Evolutionary conservation across 352 stramenopile genomes (phyloP), one percentile per base, ranked within the genome.

Genomic region (Thraustochytrium sp.): DNA sequence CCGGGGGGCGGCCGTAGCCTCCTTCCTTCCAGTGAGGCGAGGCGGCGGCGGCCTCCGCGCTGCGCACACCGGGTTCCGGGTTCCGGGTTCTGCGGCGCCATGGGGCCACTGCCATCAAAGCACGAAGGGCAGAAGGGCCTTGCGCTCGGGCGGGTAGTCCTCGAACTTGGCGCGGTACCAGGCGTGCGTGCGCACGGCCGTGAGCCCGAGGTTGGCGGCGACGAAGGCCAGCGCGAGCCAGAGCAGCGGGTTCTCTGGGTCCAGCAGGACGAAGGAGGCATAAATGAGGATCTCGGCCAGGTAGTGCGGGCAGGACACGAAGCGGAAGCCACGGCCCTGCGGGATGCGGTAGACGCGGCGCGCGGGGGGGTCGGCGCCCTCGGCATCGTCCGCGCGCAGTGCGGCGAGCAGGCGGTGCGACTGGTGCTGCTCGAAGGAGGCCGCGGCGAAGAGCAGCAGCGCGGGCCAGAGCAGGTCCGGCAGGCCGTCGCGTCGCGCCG

Each of bases 91-190:
- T n/a, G 18, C 18, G 26, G 18, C 49, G 26, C 26, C 49, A 55
- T 26, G n/a, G n/a, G n/a, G n/a, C n/a, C n/a, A n/a, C n/a, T 49
- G n/a, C 26, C 13, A 38, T 80, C 51, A 80, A 23, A 65, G 18
- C 5, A 80, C 9, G 16, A 75, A 68, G 51, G 68, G 38, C n/a
- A 80, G 16, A 44, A 77, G 23, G 8, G 68, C 68, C 68, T 51
- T 68, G 26, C 68, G 68, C 21, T 80, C 18, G 21, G 68, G 26
- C 5, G 68, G 68, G 48, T 65, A 65, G 29, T 80, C 68, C 4
- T 80, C 68, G 29, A 80, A 80, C 5, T 80, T 80, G n/a, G 8
- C 38, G 5, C 18, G 18, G 44, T 80, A 80, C 68, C 68, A 80
- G 3, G 26, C 18, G 48, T 80, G 68, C 13, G 68, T 44, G 36